A percentile compares a stretch with the other conserved stretches of the same genome.
phyloP scores from a whole-genome alignment of 176 grass and related monocot genomes.

The Ensete glaucum region DNA sequence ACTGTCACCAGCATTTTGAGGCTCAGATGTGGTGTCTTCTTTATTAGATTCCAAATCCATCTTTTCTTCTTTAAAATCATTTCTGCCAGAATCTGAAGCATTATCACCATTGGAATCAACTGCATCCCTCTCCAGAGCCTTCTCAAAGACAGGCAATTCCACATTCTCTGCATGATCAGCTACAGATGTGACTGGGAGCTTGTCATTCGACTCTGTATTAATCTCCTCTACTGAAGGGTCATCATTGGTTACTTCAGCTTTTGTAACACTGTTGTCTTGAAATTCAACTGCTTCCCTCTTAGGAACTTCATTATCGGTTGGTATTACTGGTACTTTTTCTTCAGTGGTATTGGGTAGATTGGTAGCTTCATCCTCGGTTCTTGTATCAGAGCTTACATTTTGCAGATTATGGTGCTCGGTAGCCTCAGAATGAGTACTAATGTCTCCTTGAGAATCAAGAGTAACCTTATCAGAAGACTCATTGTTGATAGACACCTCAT shows the following conservation, averaged over 20 bases:
- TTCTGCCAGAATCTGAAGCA: not conserved
- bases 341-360: conserved; percentile 21
- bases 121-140: not conserved
- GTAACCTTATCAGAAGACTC: conserved; percentile 25
- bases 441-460: conserved; percentile 21
- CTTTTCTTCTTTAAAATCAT: not conserved
- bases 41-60: not conserved
- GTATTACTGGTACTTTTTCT: not conserved
- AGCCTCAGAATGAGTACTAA: conserved; percentile 6
- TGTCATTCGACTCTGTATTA: no score
- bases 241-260: no score
- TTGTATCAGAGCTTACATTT: conserved; percentile 21
- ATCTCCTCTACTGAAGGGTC: no score
- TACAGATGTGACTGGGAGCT: no score
- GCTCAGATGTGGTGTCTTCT: not conserved
- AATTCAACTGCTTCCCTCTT: conserved; percentile 7
- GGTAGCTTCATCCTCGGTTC: conserved; percentile 28
- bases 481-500: conserved; percentile 29
- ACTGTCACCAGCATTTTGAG: not conserved
- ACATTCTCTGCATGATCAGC: no score
- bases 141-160: not conserved
- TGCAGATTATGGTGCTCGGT: not conserved
- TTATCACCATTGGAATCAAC: not conserved
- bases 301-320: conserved; percentile 10
- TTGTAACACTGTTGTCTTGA: conserved; percentile 11